Evolutionary conservation across 805 yeast genomes (phyloP).

Genomic region (Metschnikowia peoriensis): DNA sequence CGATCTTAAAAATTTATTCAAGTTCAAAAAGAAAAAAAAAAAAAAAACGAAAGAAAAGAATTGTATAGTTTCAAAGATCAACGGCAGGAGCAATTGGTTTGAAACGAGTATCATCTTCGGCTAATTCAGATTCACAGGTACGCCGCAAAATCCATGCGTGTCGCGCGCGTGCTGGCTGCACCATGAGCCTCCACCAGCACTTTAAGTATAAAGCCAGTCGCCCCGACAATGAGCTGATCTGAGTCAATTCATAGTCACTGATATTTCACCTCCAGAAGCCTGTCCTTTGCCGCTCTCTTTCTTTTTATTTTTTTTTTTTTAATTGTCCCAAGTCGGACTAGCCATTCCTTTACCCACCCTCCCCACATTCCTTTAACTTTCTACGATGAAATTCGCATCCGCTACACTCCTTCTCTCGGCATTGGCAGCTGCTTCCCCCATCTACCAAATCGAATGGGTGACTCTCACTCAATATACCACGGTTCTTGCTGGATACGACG

Average conservation of each 20-base stretch:
- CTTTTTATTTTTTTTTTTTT: no score
- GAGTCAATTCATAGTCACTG: background rate
- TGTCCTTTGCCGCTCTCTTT: background rate
- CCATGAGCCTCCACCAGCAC: background rate
- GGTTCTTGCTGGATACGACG: slow-evolving; percentile 5
- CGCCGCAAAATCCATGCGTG: slow-evolving; percentile 1
- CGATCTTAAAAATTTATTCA: background rate
- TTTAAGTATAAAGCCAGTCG: slow-evolving; percentile 5
- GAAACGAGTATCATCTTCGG: background rate
- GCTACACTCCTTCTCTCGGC: slow-evolving; percentile 8
- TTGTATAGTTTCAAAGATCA: background rate
- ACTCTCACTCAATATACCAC: slow-evolving; percentile 16
- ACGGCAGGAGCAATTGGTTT: background rate
- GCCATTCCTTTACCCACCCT: slow-evolving; percentile 9
- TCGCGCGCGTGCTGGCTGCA: slow-evolving; percentile 8
- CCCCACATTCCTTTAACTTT: slow-evolving; percentile 5
- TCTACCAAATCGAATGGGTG: slow-evolving; percentile 13
- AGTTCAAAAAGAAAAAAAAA: background rate
- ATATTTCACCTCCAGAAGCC: background rate
- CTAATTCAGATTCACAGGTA: background rate
- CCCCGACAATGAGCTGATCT: background rate
- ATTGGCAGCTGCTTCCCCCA: slow-evolving; percentile 14
- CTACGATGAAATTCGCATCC: slow-evolving; percentile 14
- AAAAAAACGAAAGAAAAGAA: no score
- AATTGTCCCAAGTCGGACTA: slow-evolving; percentile 2